phyloP scores from a whole-genome alignment of 2,329 filamentous ascomycete species.

The Incumbomyces lentus region DNA sequence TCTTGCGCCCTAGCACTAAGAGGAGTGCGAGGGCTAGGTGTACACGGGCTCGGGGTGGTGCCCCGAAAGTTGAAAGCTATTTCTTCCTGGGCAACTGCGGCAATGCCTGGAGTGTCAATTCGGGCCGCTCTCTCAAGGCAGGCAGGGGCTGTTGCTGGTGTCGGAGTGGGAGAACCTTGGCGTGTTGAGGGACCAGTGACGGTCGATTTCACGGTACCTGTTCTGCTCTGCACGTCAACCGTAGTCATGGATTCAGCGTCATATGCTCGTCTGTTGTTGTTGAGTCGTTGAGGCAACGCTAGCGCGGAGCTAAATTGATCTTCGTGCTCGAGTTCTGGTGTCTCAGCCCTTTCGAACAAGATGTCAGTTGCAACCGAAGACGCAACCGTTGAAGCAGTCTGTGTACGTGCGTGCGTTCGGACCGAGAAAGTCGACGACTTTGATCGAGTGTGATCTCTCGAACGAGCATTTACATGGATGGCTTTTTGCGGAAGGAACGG shows the following conservation, averaged over 20 bases:
- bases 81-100: neutral
- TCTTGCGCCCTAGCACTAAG: neutral
- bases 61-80: neutral
- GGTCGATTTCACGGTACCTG: slow-evolving; percentile 11
- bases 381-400: slow-evolving; percentile 19
- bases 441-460: neutral
- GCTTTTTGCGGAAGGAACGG: slow-evolving; percentile 1
- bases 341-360: slow-evolving; percentile 10
- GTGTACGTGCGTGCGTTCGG: slow-evolving; percentile 7
- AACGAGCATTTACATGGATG: neutral
- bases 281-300: neutral
- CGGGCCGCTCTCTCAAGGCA: slow-evolving; percentile 5
- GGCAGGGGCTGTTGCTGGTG: neutral
- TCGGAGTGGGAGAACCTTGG: slow-evolving; percentile 10
- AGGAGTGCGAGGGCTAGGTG: neutral
- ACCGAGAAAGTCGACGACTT: neutral
- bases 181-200: slow-evolving; percentile 11
- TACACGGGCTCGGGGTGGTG: neutral
- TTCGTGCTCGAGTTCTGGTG: slow-evolving; percentile 4
- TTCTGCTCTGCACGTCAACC: slow-evolving; percentile 13
- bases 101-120: slow-evolving; percentile 9
- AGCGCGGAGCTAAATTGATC: neutral
- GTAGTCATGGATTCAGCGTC: slow-evolving; percentile 16
- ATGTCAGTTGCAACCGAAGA: slow-evolving; percentile 16
- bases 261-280: slow-evolving; percentile 5